A percentile compares a stretch with the other conserved stretches of the same genome.
These are phyloP conservation scores for Gillenia trifoliata DNA, from an alignment of 306 rosid genomes.

Conservation along the genomic window DNA sequence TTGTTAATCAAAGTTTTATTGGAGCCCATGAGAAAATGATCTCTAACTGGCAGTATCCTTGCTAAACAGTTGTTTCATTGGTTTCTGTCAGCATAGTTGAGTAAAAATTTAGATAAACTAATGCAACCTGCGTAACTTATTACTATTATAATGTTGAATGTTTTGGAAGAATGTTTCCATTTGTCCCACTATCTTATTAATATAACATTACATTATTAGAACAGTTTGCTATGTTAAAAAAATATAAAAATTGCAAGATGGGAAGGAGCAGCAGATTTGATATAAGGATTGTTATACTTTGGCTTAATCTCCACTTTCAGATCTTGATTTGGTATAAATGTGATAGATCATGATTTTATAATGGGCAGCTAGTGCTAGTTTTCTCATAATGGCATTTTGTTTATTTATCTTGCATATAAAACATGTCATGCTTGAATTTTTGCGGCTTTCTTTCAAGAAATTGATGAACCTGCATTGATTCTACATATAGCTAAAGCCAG, in stretches of 20 bases:
- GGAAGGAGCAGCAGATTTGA: too few relatives aligned
- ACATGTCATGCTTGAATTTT: conserved; percentile 15
- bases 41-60: background rate
- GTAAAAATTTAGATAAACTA: background rate
- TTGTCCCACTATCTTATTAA: background rate
- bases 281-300: background rate
- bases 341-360: background rate
- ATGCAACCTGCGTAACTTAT: background rate
- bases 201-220: background rate
- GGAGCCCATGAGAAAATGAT: background rate
- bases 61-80: too few relatives aligned
- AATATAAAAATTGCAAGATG: background rate
- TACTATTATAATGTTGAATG: background rate
- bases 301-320: background rate
- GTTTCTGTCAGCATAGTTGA: background rate
- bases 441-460: conserved; percentile 52
- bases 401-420: background rate
- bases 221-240: background rate
- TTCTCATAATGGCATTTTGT: too few relatives aligned
- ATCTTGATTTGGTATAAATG: background rate
- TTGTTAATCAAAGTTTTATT: background rate
- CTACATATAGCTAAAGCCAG: conserved; percentile 92
- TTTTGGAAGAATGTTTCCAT: background rate
- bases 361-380: background rate
- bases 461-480: conserved; percentile 83